phyloP scores from a whole-genome alignment of 306 rosid genomes.

The Cicer pinnatifidum region DNA sequence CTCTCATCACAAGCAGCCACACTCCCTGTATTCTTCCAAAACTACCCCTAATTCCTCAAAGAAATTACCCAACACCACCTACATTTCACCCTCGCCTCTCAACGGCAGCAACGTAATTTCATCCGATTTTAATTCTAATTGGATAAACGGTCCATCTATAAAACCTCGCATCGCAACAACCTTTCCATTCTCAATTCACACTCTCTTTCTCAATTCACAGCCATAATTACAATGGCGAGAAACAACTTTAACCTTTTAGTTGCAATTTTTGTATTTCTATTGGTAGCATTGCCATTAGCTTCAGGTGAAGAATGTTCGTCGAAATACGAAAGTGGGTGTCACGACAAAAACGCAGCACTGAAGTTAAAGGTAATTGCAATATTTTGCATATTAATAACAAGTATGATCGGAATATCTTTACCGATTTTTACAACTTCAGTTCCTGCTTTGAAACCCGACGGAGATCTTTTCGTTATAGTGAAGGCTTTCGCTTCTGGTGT shows the following conservation, averaged over 20 bases:
- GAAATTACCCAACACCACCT: not conserved
- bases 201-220: not conserved
- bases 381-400: constrained; percentile 44
- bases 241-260: not conserved
- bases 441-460: constrained; percentile 55
- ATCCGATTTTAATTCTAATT: not conserved
- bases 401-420: constrained; percentile 58
- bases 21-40: not conserved
- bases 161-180: not conserved
- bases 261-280: not conserved
- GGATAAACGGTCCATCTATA: not conserved
- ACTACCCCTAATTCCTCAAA: not conserved
- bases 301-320: constrained; percentile 32
- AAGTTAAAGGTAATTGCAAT: constrained; percentile 62
- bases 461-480: constrained; percentile 50
- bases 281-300: not conserved
- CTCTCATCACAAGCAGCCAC: not conserved
- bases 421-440: constrained; percentile 52
- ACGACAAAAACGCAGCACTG: constrained; percentile 42
- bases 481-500: constrained; percentile 76
- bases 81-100: no score
- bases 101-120: not conserved
- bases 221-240: not conserved
- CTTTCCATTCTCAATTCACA: not conserved
- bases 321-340: constrained; percentile 43